phyloP scores from a whole-genome alignment of 768 basidiomycete species.

The Suillus variegatus region DNA sequence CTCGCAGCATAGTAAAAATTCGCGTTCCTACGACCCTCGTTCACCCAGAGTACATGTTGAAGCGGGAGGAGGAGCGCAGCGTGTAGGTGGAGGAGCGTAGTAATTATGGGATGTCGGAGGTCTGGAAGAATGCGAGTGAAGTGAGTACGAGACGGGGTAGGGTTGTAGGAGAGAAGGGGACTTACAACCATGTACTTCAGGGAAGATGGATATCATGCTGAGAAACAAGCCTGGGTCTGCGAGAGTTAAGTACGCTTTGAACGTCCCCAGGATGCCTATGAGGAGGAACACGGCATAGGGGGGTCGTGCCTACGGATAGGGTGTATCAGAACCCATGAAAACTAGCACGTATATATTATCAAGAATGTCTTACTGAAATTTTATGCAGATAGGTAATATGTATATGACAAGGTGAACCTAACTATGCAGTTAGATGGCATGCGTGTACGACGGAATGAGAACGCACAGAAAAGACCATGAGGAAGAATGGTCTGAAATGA shows the following conservation, averaged over 20 bases:
- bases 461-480: slow-evolving; percentile 89
- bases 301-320: slow-evolving; percentile 67
- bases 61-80: slow-evolving; percentile 87
- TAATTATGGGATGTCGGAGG: slow-evolving; percentile 82
- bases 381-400: slow-evolving; percentile 80
- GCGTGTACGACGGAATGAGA: not conserved
- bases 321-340: not conserved
- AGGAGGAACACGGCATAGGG: slow-evolving; percentile 79
- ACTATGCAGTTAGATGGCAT: not conserved
- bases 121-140: slow-evolving; percentile 45
- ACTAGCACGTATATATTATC: not conserved
- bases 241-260: slow-evolving; percentile 92
- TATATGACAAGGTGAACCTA: slow-evolving; percentile 73
- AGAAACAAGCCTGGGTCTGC: slow-evolving; percentile 88
- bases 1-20: slow-evolving; percentile 99
- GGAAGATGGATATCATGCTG: slow-evolving; percentile 78
- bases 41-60: slow-evolving; percentile 91
- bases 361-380: slow-evolving; percentile 65
- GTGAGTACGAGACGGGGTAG: not conserved
- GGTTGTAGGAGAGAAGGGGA: slow-evolving; percentile 12
- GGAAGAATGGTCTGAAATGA: slow-evolving; percentile 93
- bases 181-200: slow-evolving; percentile 82
- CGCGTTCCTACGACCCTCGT: slow-evolving; percentile 91
- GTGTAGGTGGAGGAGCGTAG: slow-evolving; percentile 79
- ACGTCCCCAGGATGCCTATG: slow-evolving; percentile 73